Base-by-base conservation (phyloP, 2,329 filamentous ascomycete genomes). In the Biscogniauxia mediterranea region DNA sequence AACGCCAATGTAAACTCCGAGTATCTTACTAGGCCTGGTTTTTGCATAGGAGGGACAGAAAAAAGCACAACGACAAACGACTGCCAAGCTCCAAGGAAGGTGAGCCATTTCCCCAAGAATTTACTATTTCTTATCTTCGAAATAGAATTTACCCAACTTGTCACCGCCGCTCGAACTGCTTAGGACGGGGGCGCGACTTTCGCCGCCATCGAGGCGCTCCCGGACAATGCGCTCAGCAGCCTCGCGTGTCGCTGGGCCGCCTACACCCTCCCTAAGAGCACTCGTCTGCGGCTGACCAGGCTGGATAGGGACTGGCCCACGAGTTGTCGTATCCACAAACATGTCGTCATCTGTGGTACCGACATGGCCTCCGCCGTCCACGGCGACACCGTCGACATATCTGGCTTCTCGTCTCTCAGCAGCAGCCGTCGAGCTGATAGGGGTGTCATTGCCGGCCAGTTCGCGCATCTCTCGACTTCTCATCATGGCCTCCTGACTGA, bases 331-430 rank as follows among this genome's bases (percentile, higher is more conserved):
- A 73, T 91, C 88, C 23, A 90, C 80, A 64, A 88, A 86, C 9
- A 76, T 73, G 56, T 82, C 81, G 62, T 86, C 83, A 50, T 81
- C 79, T 1, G 69, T 56, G 3, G 67, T 70, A 7, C 71, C 69
- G 5, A 80, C 74, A 25, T 70, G 70, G 42, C 73, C 73, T 3
- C 80, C 73, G 42, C 84, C 81, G 68, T 89, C 88, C 2, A 78
- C 74, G 0, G 86, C 84, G 50, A 90, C 81, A 1, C 88, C 88
- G 70, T 91, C 87, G 59, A 90, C 78, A 81, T 89, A 87, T 56
- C 84, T 82, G 19, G 87, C 86, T 69, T 90, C 86, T 2, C 81
- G 76, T 54, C 82, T 77, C 71, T 87, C 84, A 58, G 81, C 78
- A 6, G 81, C 73, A 1, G 80, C 75, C 25, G 81, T 74, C 60